These are phyloP conservation scores for Saksenaea oblongispora DNA, from an alignment of 371 early-diverging fungal species.

Conservation along the genomic window DNA sequence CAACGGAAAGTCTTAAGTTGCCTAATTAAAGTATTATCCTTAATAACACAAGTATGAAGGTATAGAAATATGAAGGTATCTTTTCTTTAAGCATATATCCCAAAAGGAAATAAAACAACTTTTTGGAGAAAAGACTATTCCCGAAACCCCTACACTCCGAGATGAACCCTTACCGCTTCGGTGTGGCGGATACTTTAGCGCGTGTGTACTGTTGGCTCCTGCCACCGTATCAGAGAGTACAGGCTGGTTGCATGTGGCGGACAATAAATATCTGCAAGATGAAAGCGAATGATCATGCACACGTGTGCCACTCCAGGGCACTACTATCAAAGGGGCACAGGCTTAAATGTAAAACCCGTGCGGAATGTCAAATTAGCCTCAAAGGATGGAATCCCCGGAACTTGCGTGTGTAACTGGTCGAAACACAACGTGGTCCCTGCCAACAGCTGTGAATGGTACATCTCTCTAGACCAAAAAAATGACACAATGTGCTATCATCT, in stretches of 20 bases:
- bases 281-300: neutral
- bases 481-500: neutral
- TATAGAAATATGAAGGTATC: too few relatives aligned
- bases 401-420: neutral
- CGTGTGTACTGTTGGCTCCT: too few relatives aligned
- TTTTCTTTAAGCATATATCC: too few relatives aligned
- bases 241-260: neutral
- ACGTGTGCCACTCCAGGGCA: neutral
- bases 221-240: too few relatives aligned
- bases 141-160: too few relatives aligned
- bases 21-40: too few relatives aligned
- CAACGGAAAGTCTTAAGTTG: too few relatives aligned
- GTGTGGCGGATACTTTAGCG: too few relatives aligned
- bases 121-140: too few relatives aligned
- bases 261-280: neutral
- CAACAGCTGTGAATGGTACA: neutral
- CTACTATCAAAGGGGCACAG: neutral
- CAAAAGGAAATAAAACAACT: too few relatives aligned
- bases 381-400: neutral
- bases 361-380: neutral
- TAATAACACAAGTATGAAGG: too few relatives aligned
- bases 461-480: neutral
- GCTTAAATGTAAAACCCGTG: neutral
- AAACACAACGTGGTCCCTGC: neutral
- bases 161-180: too few relatives aligned